Evolutionary conservation across 257 asterid genomes (phyloP).

Genomic region (Solanum neorickii): DNA sequence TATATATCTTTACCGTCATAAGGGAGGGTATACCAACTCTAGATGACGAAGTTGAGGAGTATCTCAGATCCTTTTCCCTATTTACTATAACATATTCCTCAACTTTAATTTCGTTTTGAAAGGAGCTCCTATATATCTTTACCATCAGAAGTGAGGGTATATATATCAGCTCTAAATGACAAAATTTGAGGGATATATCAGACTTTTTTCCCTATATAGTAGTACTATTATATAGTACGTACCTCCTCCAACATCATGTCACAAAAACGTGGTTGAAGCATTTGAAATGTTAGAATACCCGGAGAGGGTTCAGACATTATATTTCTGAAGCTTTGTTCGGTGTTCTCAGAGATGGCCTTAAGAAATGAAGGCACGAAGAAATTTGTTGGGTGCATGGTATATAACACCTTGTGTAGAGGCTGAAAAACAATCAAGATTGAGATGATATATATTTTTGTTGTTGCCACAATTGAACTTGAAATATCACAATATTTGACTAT

Average conservation of each 20-base stretch:
- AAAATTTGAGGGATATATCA: too few relatives aligned
- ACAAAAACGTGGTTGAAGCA: slow-evolving; percentile 89
- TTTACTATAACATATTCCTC: too few relatives aligned
- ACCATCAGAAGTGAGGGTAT: too few relatives aligned
- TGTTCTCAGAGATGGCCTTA: slow-evolving; percentile 53
- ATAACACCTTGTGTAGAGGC: slow-evolving; percentile 70
- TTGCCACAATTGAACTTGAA: not conserved
- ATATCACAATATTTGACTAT: not conserved
- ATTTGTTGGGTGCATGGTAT: slow-evolving; percentile 45
- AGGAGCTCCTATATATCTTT: too few relatives aligned
- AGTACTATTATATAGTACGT: not conserved
- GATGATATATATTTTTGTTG: not conserved
- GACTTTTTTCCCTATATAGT: too few relatives aligned
- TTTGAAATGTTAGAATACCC: slow-evolving; percentile 74
- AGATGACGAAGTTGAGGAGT: too few relatives aligned
- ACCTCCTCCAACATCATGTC: slow-evolving; percentile 87
- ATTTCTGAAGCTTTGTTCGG: slow-evolving; percentile 61
- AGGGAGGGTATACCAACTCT: too few relatives aligned
- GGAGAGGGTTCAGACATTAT: slow-evolving; percentile 78
- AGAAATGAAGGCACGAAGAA: slow-evolving; percentile 72
- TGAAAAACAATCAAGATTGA: slow-evolving; percentile 11
- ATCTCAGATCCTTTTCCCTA: too few relatives aligned
- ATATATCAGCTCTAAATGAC: too few relatives aligned
- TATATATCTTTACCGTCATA: too few relatives aligned
- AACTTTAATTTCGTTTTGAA: too few relatives aligned